These are phyloP conservation scores for Epichloe sylvatica DNA, from an alignment of 2,329 filamentous ascomycete species.

Conservation along the genomic window DNA sequence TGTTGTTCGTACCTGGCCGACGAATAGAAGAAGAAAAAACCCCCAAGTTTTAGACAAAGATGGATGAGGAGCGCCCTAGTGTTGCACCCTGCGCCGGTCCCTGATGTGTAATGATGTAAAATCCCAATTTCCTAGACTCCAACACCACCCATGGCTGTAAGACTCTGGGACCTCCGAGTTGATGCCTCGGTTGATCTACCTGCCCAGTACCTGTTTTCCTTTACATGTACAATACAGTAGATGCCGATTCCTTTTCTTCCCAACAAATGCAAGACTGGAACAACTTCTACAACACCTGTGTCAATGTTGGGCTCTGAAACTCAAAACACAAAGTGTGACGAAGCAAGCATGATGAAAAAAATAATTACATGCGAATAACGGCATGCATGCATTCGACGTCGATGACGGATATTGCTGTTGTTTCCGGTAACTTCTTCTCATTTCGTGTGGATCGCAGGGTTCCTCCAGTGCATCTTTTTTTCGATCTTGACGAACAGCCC, in stretches of 20 bases:
- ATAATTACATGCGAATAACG: background rate
- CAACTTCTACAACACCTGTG: background rate
- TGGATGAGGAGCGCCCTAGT: background rate
- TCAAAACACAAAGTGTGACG: background rate
- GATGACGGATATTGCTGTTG: background rate
- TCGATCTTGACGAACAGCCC: constrained; percentile 39
- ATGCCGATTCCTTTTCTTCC: background rate
- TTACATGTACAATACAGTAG: background rate
- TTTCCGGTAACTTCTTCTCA: background rate
- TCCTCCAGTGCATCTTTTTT: constrained; percentile 21
- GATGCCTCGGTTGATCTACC: no score
- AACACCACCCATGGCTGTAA: background rate
- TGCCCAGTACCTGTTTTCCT: no score
- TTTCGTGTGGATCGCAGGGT: background rate
- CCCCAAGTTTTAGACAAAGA: background rate
- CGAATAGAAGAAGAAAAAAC: background rate
- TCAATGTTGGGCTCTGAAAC: background rate
- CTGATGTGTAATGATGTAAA: background rate
- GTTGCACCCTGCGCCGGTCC: background rate
- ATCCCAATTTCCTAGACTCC: background rate
- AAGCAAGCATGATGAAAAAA: background rate
- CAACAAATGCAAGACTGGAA: background rate
- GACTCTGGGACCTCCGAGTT: no score
- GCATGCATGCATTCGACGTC: background rate
- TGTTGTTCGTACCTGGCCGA: background rate